Conservation (phyloP, 805 yeast species). For the Pichia phayaonensis region DNA sequence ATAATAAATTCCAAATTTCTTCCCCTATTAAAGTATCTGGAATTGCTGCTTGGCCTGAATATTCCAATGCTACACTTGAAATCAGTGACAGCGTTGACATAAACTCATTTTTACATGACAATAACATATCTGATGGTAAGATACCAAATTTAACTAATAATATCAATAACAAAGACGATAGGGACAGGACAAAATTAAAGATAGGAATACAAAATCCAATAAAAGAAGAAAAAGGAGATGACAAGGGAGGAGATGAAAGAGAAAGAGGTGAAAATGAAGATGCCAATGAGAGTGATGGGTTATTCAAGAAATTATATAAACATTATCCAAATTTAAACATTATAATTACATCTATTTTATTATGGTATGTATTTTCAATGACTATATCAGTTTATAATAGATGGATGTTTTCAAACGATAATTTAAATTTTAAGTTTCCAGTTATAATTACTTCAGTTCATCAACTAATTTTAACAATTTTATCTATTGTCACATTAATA, state of each 20-base stretch:
- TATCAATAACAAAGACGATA: not conserved
- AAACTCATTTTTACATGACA: not conserved
- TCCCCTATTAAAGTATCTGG: conserved; percentile 8
- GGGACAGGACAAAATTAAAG: not conserved
- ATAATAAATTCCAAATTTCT: not conserved
- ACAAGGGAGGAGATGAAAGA: not conserved
- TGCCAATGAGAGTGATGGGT: not conserved
- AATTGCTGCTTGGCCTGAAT: conserved; percentile 1
- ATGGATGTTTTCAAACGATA: conserved; percentile 86
- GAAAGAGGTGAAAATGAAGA: not conserved
- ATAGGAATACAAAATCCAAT: not conserved
- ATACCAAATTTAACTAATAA: not conserved
- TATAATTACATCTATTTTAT: conserved; percentile 22
- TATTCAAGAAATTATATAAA: conserved; percentile 9
- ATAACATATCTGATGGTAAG: not conserved
- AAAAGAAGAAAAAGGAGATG: not conserved
- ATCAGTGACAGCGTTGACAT: not conserved
- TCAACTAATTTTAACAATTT: conserved; percentile 57
- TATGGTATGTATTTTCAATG: conserved; percentile 65
- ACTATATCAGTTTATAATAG: conserved; percentile 78
- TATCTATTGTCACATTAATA: conserved; percentile 42
- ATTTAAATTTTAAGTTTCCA: conserved; percentile 76
- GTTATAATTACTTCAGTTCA: conserved; percentile 78
- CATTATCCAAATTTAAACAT: conserved; percentile 24
- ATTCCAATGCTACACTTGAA: conserved; percentile 1